Percentiles rank a stretch among this genome's conserved stretches.
These are phyloP conservation scores for Earliella scabrosa DNA, from an alignment of 1,284 basidiomycete genomes.

Conservation along the genomic window DNA sequence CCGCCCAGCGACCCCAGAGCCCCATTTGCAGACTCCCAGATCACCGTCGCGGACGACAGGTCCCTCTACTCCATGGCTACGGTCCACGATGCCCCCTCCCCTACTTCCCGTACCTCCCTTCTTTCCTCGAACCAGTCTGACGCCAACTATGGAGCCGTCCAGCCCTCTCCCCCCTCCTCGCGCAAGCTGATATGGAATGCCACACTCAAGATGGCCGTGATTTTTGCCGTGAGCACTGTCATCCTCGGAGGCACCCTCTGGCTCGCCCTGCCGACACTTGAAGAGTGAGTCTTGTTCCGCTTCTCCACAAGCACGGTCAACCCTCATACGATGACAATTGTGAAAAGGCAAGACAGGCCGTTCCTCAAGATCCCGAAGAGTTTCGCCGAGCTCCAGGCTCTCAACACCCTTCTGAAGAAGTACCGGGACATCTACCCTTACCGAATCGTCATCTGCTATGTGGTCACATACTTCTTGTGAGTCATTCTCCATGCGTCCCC, in stretches of 20 bases:
- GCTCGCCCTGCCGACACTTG: constrained; percentile 79
- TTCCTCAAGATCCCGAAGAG: constrained; percentile 81
- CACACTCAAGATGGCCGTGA: constrained; percentile 78
- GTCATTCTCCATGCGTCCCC: constrained; percentile 30
- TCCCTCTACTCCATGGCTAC: constrained; percentile 72
- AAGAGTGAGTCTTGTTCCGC: constrained; percentile 53
- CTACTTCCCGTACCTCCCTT: constrained; percentile 36
- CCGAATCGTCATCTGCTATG: constrained; percentile 82
- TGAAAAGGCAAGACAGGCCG: constrained; percentile 79
- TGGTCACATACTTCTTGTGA: constrained; percentile 91
- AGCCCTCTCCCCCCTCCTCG: constrained; percentile 47
- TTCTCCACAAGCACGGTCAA: too few species aligned
- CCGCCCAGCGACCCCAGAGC: constrained; percentile 13
- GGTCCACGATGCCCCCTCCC: constrained; percentile 44
- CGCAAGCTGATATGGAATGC: constrained; percentile 70
- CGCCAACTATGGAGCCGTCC: constrained; percentile 56
- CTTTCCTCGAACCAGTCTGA: constrained; percentile 41
- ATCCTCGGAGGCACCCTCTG: constrained; percentile 78
- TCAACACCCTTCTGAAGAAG: constrained; percentile 86
- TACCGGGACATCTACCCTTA: constrained; percentile 85
- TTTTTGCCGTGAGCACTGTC: constrained; percentile 74
- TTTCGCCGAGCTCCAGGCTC: constrained; percentile 80
- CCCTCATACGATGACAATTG: too few species aligned
- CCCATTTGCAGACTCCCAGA: constrained; percentile 20
- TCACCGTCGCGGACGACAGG: constrained; percentile 40